phyloP scores from a whole-genome alignment of 345 rosid species.

The Populus tremula region DNA sequence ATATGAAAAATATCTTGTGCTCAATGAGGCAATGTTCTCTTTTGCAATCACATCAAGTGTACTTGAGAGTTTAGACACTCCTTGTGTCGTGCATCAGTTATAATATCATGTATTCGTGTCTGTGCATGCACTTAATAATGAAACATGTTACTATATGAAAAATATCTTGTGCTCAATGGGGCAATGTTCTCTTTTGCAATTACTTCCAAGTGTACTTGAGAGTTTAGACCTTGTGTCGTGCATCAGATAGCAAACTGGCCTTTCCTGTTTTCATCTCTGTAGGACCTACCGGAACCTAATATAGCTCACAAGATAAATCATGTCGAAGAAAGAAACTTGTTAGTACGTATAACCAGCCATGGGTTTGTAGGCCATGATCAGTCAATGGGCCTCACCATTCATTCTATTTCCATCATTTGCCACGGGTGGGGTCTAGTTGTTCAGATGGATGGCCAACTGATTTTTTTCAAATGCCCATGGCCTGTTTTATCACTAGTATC shows the following conservation, averaged over 20 bases:
- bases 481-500: background rate
- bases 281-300: background rate
- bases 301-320: background rate
- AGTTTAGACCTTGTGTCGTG: no score
- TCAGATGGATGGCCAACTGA: background rate
- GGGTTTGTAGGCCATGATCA: background rate
- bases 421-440: conserved; percentile 1
- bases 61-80: background rate
- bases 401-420: background rate
- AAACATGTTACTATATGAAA: background rate
- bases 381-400: background rate
- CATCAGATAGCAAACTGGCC: background rate
- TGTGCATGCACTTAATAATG: background rate
- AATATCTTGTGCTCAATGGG: background rate
- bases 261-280: background rate
- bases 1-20: background rate
- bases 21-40: background rate
- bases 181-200: background rate
- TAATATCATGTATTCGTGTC: background rate
- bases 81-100: no score
- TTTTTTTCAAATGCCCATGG: background rate
- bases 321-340: background rate
- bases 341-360: background rate
- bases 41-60: background rate
- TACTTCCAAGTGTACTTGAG: background rate